Evolutionary conservation across 805 yeast genomes (phyloP).

Genomic region (Candida quercuum): DNA sequence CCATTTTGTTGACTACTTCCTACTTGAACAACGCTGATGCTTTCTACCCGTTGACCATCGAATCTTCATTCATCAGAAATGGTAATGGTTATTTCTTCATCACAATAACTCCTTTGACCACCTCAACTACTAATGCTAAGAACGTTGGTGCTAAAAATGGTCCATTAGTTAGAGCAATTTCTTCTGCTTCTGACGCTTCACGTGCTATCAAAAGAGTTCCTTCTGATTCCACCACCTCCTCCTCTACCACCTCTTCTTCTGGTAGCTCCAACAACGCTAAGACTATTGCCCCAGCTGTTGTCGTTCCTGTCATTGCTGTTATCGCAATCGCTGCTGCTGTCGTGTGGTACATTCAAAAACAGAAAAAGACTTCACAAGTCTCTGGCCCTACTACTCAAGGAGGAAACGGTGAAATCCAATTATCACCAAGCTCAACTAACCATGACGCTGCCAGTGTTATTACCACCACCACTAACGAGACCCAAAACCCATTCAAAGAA

Average conservation of each 20-base stretch:
- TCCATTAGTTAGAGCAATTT: conserved; percentile 34
- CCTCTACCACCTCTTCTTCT: conserved; percentile 14
- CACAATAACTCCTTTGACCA: conserved; percentile 32
- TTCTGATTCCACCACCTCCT: conserved; percentile 29
- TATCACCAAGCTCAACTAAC: conserved; percentile 20
- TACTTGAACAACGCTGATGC: conserved; percentile 33
- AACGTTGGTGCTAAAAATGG: conserved; percentile 35
- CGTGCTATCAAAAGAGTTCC: conserved; percentile 31
- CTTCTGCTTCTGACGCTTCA: conserved; percentile 26
- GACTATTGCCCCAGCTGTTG: conserved; percentile 37
- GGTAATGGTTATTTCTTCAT: conserved; percentile 33
- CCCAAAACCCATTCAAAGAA: conserved; percentile 24
- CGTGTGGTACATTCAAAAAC: conserved; percentile 26
- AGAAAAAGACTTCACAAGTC: conserved; percentile 14
- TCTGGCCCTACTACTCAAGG: conserved; percentile 2
- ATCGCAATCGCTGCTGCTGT: conserved; percentile 25
- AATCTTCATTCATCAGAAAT: conserved; percentile 22
- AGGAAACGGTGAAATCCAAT: conserved; percentile 16
- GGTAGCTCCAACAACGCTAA: conserved; percentile 19
- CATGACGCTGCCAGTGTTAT: conserved; percentile 10
- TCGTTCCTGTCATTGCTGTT: conserved; percentile 35
- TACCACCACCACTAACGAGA: conserved; percentile 20
- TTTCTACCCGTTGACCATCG: conserved; percentile 31
- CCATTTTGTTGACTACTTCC: conserved; percentile 28
- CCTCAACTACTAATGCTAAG: conserved; percentile 29